Base-by-base conservation (phyloP, 164 flowering plant genomes). In the Liriodendron chinense region DNA sequence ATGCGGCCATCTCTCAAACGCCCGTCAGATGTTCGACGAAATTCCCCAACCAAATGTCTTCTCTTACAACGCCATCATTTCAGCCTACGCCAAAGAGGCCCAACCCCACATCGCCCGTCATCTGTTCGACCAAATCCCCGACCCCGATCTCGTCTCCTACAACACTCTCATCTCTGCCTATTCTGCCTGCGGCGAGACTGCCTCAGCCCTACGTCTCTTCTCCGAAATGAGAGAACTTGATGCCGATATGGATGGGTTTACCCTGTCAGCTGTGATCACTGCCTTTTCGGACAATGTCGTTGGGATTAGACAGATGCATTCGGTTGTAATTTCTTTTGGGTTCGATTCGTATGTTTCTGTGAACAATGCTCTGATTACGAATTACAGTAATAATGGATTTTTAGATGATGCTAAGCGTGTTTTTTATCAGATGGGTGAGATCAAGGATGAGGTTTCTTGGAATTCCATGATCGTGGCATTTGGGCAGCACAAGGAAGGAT, bases 381-480 rank as follows among this genome's bases (percentile, higher is more conserved):
- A 77, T 69, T 94, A 92, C 65, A 81, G 93, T n/a, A 88, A 83
- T 78, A 84, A 82, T 28, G 91, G 93, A 73, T 79, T 77, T 63
- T 78, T 90, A 74, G 80, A 77, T 53, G 91, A 86, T 71, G 91
- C 94, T 0, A 81, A 85, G 74, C 63, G 74, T 71, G 76, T 91
- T 56, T 94, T 91, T 81, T 68, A 73, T 72, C 83, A 61, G 76
- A 84, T 92, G 93, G 86, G 80, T 21, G 86, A 68, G 78, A 73
- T 75, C 22, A 85, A 76, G 83, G 94, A 94, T 82, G 95, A 86
- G 82, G 93, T 94, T 34, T 86, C 97, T 14, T 91, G 97, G 97
- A 94, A 94, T 81, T 83, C 94, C 13, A 92, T 94, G 94, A 89
- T 92, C 69, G 96, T 90, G 68, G 94, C 89, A 0, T 89, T 84